Conservation (phyloP, 2,329 filamentous ascomycete genomes). For the Didymella pomorum region DNA sequence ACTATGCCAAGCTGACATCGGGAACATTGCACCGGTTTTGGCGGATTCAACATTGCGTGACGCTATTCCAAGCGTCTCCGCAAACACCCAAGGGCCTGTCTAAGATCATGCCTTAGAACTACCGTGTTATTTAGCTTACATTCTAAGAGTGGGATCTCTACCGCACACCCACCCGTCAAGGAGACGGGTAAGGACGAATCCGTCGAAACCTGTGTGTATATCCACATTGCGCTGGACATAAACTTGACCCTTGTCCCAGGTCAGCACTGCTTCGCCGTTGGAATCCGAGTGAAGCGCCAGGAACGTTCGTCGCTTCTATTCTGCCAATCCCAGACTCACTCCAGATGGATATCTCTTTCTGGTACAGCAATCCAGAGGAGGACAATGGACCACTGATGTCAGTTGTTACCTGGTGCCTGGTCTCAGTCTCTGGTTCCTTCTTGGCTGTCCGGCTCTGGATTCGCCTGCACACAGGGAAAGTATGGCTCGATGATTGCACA, state of each 20-base stretch:
- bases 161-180: conserved; percentile 1
- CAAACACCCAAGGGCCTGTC: neutral
- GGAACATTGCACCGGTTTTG: too few species aligned
- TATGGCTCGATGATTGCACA: conserved; percentile 3
- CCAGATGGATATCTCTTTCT: neutral
- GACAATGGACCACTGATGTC: conserved; percentile 4
- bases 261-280: neutral
- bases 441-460: conserved; percentile 4
- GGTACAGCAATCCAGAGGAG: neutral
- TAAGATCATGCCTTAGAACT: conserved; percentile 1
- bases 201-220: neutral
- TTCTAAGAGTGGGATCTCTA: neutral
- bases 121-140: conserved; percentile 1
- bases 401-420: conserved; percentile 4
- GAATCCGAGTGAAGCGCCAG: neutral
- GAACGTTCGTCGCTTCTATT: neutral
- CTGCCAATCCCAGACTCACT: neutral
- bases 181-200: neutral
- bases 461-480: neutral
- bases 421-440: conserved; percentile 1
- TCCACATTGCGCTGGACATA: conserved; percentile 2
- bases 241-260: conserved; percentile 4
- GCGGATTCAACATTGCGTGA: neutral
- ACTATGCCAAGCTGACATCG: neutral
- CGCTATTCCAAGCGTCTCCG: conserved; percentile 5